Evolutionary conservation across 2,329 filamentous ascomycete genomes (phyloP).

Genomic region (Ilyonectria destructans): DNA sequence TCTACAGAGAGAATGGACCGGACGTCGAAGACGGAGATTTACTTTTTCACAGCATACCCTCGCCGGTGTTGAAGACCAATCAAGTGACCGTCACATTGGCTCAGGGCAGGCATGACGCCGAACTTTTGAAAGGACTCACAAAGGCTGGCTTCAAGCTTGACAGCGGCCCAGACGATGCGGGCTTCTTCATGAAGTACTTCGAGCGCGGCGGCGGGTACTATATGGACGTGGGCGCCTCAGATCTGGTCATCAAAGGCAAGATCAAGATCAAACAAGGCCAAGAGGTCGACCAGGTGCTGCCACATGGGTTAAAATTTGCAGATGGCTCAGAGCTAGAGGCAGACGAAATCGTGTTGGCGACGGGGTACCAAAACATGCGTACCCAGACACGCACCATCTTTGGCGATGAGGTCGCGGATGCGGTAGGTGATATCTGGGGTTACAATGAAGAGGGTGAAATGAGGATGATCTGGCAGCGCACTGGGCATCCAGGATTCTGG

Average conservation of each 20-base stretch:
- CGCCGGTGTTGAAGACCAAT: constrained; percentile 25
- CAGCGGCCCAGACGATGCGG: constrained; percentile 69
- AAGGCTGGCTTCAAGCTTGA: constrained; percentile 75
- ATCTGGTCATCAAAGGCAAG: constrained; percentile 75
- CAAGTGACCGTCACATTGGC: constrained; percentile 55
- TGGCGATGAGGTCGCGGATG: constrained; percentile 73
- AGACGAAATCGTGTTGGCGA: constrained; percentile 76
- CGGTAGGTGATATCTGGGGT: constrained; percentile 74
- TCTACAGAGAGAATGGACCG: constrained; percentile 22
- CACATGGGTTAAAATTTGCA: constrained; percentile 62
- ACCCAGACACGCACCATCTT: constrained; percentile 73
- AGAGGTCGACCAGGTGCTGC: constrained; percentile 67
- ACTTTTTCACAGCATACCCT: constrained; percentile 24
- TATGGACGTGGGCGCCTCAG: constrained; percentile 76
- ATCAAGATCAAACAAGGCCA: constrained; percentile 75
- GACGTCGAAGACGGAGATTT: constrained; percentile 29
- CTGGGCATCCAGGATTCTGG: constrained; percentile 77
- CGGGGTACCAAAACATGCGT: constrained; percentile 79
- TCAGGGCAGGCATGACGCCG: constrained; percentile 56
- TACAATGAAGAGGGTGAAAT: constrained; percentile 72
- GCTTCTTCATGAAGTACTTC: constrained; percentile 75
- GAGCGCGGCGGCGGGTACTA: constrained; percentile 80
- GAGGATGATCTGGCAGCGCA: constrained; percentile 71
- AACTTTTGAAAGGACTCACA: constrained; percentile 61
- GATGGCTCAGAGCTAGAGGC: constrained; percentile 73